phyloP scores from a whole-genome alignment of 805 yeast genomes.

The Clavispora fructus region DNA sequence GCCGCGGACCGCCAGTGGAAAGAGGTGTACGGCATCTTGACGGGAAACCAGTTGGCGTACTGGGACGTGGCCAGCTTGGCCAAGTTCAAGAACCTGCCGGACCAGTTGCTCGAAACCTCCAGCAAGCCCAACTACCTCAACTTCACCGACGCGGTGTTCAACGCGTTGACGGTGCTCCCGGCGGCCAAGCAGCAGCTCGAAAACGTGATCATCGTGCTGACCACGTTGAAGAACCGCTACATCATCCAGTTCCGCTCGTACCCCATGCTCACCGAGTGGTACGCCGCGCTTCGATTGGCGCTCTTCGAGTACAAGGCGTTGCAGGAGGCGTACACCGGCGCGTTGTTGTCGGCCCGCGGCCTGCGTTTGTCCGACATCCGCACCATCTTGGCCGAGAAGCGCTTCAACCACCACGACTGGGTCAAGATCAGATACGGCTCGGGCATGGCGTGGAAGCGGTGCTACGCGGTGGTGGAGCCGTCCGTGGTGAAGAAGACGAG shows the following conservation, averaged over 20 bases:
- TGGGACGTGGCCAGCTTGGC: constrained; percentile 80
- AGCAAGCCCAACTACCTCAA: constrained; percentile 84
- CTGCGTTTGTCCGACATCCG: constrained; percentile 80
- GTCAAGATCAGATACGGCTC: constrained; percentile 90
- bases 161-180: constrained; percentile 63
- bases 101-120: constrained; percentile 50
- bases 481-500: constrained; percentile 45
- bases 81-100: constrained; percentile 47
- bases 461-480: constrained; percentile 85
- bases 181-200: constrained; percentile 57
- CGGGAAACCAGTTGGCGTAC: constrained; percentile 86
- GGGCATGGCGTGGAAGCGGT: constrained; percentile 97
- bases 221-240: constrained; percentile 86
- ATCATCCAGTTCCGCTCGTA: constrained; percentile 70
- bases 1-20: constrained; percentile 83
- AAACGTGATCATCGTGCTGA: constrained; percentile 82
- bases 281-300: constrained; percentile 74
- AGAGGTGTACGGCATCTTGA: constrained; percentile 86
- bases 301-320: constrained; percentile 74
- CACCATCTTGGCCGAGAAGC: constrained; percentile 77
- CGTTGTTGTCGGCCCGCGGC: constrained; percentile 87
- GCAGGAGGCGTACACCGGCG: constrained; percentile 97
- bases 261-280: constrained; percentile 69
- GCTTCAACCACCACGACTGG: constrained; percentile 90
- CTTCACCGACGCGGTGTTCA: constrained; percentile 83